Evolutionary conservation across 2,329 filamentous ascomycete genomes (phyloP), one percentile per base, ranked within the genome.

Genomic region (Magnaporthiopsis incrustans): DNA sequence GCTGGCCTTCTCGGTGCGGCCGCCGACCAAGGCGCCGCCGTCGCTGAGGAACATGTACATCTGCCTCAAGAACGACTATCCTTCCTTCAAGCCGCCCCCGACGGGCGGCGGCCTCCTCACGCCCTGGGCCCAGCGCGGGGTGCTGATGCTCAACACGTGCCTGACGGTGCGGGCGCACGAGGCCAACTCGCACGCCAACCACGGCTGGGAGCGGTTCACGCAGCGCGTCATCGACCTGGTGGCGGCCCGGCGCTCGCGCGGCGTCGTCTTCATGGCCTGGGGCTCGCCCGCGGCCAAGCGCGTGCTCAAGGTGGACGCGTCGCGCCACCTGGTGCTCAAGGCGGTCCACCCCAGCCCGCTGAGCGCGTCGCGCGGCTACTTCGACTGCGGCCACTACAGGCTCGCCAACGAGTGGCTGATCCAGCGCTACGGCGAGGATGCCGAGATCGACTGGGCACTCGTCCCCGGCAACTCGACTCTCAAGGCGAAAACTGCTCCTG

Each of bases 251-350:
- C 84, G 92, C 59, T 87, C 85, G 0, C 81, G 83, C 33, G 95
- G 95, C 1, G 94, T 99, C 1, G 95, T 97, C 5, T 99, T 97
- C 73, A 79, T 99, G 75, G 94, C 94, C 0, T 99, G 95, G 95
- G 95, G 95, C 22, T 87, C 81, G 7, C 91, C 92, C 1, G 95
- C 95, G 0, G 89, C 88, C 64, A 90, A 91, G 78, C 81, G 93
- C 64, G 91, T 96, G 27, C 78, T 82, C 57, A 89, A 87, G 69
- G 82, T 98, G 63, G 89, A 95, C 72, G 79, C 77, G 62, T 81
- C 85, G 68, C 88, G 83, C 70, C 94, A 99, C 77, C 82, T 91
- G 59, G 91, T 99, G 53, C 80, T 99, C 68, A 88, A 89, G 77
- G 90, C 88, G 71, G 92, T 93, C 61, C 95, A 99, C 77, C 95